phyloP scores from a whole-genome alignment of 2,329 filamentous ascomycete species.

The Diaporthe ampelina region DNA sequence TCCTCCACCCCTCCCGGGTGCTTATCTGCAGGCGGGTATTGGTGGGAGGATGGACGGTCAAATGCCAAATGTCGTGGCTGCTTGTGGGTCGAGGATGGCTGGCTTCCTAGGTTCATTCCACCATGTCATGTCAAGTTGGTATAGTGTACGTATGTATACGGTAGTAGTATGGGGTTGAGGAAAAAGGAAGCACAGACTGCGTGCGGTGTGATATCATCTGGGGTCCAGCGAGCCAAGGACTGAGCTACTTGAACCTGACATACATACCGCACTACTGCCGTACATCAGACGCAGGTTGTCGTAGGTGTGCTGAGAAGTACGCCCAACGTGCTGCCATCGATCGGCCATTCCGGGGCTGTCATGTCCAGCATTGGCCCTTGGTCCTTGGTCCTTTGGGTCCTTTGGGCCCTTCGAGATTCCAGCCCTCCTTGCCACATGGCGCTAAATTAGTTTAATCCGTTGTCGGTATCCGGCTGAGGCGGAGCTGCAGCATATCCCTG shows the following conservation, averaged over 20 bases:
- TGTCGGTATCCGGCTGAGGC: constrained; percentile 29
- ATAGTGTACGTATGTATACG: not conserved
- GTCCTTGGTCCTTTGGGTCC: not conserved
- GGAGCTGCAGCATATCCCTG: constrained; percentile 26
- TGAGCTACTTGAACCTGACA: not conserved
- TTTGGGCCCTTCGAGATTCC: constrained; percentile 4
- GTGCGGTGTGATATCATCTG: constrained; percentile 23
- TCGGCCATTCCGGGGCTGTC: constrained; percentile 22
- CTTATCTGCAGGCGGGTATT: constrained; percentile 29
- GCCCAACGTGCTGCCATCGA: constrained; percentile 2
- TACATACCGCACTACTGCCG: constrained; percentile 13
- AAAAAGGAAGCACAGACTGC: constrained; percentile 8
- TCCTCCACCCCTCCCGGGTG: constrained; percentile 20
- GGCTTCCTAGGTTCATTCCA: not conserved
- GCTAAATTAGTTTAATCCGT: constrained; percentile 27
- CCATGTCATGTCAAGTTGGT: constrained; percentile 4
- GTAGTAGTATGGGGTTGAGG: not conserved
- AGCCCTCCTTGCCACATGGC: constrained; percentile 18
- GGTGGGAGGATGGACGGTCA: constrained; percentile 1
- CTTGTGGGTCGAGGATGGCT: not conserved
- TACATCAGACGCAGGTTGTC: constrained; percentile 11
- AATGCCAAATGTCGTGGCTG: constrained; percentile 13
- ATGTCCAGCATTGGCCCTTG: not conserved
- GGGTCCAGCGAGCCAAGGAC: constrained; percentile 23
- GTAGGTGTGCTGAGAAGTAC: constrained; percentile 30